phyloP scores from a whole-genome alignment of 768 basidiomycete genomes.

The Kondoa malvinella region DNA sequence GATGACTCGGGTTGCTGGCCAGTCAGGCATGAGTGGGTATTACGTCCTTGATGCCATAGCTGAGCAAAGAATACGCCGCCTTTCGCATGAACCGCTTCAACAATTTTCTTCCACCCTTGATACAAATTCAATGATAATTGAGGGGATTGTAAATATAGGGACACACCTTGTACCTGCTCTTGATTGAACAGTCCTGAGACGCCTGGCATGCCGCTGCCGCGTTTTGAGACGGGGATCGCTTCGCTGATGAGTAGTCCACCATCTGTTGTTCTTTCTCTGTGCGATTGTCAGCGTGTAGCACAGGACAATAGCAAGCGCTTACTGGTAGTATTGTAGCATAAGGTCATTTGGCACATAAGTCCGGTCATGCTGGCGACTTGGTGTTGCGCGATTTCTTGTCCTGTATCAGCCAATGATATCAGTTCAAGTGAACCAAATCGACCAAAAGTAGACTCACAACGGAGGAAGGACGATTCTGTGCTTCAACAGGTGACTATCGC shows the following conservation, averaged over 20 bases:
- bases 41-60: constrained; percentile 25
- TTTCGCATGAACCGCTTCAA: constrained; percentile 38
- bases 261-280: constrained; percentile 30
- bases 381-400: constrained; percentile 15
- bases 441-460: background rate
- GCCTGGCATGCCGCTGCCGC: constrained; percentile 20
- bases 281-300: too few species aligned
- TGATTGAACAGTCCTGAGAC: constrained; percentile 26
- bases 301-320: too few species aligned
- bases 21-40: constrained; percentile 13
- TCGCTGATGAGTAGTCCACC: constrained; percentile 31
- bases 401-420: background rate
- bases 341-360: constrained; percentile 20
- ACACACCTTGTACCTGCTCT: constrained; percentile 28
- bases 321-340: background rate
- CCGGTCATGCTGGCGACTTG: background rate
- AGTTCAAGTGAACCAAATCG: background rate
- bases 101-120: constrained; percentile 34
- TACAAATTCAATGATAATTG: too few species aligned
- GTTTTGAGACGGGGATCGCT: constrained; percentile 24
- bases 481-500: background rate
- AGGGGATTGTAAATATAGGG: too few species aligned
- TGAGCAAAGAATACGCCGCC: constrained; percentile 39
- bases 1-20: constrained; percentile 13
- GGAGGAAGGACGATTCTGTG: constrained; percentile 5